phyloP scores from a whole-genome alignment of 2,329 filamentous ascomycete genomes.

The Colletotrichum camelliae region DNA sequence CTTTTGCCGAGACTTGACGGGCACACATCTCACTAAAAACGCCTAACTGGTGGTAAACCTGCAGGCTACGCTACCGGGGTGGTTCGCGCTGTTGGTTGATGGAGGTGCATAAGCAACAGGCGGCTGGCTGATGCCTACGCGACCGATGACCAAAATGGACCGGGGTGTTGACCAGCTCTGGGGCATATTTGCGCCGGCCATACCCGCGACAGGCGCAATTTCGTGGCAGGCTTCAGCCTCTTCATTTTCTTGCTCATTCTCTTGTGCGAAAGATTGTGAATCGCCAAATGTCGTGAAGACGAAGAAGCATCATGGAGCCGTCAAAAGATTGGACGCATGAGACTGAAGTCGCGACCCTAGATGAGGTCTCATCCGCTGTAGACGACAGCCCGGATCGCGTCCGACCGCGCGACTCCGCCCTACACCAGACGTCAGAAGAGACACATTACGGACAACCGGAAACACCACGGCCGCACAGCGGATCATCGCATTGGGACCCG shows the following conservation, averaged over 20 bases:
- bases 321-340: constrained; percentile 2
- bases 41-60: background rate
- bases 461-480: background rate
- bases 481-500: constrained; percentile 28
- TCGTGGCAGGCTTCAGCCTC: background rate
- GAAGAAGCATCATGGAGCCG: background rate
- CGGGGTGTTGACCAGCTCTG: background rate
- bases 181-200: background rate
- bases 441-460: background rate
- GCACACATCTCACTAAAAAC: background rate
- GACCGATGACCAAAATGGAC: background rate
- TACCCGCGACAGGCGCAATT: background rate
- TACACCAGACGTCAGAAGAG: background rate
- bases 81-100: background rate
- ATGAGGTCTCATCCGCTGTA: background rate
- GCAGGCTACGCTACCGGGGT: background rate
- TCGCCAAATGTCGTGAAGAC: background rate
- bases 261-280: background rate
- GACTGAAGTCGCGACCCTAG: background rate
- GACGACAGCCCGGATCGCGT: background rate
- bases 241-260: background rate
- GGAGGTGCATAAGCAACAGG: background rate
- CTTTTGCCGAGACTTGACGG: background rate
- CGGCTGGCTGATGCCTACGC: background rate
- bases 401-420: background rate